A percentile compares a stretch with the other conserved stretches of the same genome.
phyloP scores from a whole-genome alignment of 2,329 filamentous ascomycete genomes.

The Spiromastix sp. region DNA sequence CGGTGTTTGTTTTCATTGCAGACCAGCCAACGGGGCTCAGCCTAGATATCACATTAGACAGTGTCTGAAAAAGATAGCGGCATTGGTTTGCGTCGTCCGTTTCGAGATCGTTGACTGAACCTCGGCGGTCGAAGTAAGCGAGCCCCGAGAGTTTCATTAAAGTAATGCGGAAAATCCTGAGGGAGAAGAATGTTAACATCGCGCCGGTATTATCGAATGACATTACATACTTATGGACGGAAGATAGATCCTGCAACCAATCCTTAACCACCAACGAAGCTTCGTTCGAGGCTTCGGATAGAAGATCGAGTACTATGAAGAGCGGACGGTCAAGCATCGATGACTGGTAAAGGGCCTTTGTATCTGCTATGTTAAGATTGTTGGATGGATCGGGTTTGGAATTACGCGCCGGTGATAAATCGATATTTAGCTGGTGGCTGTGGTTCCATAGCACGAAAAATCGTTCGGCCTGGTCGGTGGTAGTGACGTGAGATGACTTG shows the following conservation, averaged over 20 bases:
- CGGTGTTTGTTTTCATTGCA: constrained; percentile 53
- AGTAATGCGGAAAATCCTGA: constrained; percentile 29
- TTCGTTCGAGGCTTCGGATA: constrained; percentile 63
- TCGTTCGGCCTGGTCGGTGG: constrained; percentile 26
- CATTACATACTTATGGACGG: constrained; percentile 41
- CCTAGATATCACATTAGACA: constrained; percentile 62
- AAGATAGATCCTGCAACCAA: constrained; percentile 60
- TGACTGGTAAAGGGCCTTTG: constrained; percentile 29
- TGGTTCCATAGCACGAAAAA: constrained; percentile 35
- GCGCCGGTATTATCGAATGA: too few relatives aligned
- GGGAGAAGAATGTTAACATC: too few relatives aligned
- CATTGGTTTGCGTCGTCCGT: constrained; percentile 63
- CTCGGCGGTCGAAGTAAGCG: constrained; percentile 21
- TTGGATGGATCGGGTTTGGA: constrained; percentile 13
- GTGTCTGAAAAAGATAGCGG: constrained; percentile 64
- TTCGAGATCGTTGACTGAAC: constrained; percentile 15
- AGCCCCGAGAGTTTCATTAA: constrained; percentile 24
- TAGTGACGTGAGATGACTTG: constrained; percentile 19
- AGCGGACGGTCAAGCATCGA: constrained; percentile 69
- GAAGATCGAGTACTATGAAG: constrained; percentile 68
- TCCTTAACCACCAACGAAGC: constrained; percentile 65
- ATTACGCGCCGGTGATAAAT: constrained; percentile 24
- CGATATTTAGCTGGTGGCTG: constrained; percentile 29
- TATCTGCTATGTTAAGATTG: constrained; percentile 14
- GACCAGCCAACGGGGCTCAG: constrained; percentile 61